Conservation (phyloP, 805 yeast genomes). For the Wickerhamomyces chaumierensis region DNA sequence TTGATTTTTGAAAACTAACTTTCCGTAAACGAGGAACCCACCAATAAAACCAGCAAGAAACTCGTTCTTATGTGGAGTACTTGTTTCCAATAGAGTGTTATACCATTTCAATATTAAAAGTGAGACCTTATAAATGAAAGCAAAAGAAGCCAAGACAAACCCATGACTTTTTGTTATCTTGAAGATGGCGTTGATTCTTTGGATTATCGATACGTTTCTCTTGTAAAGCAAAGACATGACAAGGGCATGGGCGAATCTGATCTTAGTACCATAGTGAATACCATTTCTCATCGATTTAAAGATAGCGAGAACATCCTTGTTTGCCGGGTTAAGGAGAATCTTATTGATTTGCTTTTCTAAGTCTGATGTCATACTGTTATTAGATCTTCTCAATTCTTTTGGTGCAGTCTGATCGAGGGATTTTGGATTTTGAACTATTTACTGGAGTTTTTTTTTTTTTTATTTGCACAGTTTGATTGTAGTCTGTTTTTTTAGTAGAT, state of each 20-base stretch:
- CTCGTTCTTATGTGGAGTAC: conserved; percentile 9
- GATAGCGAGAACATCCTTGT: conserved; percentile 24
- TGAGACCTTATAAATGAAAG: conserved; percentile 36
- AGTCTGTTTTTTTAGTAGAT: no score
- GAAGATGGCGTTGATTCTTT: conserved; percentile 34
- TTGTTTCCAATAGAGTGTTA: conserved; percentile 10
- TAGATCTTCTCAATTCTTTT: not conserved
- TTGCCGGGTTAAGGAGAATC: conserved; percentile 21
- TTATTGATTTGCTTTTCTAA: conserved; percentile 8
- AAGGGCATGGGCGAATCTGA: conserved; percentile 52
- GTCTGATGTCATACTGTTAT: not conserved
- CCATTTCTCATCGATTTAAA: conserved; percentile 31
- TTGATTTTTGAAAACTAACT: conserved; percentile 10
- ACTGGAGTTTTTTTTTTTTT: no score
- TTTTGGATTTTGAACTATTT: no score
- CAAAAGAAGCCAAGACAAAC: conserved; percentile 42
- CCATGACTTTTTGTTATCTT: conserved; percentile 47
- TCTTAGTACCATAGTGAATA: conserved; percentile 47
- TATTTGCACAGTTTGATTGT: no score
- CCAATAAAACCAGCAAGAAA: conserved; percentile 27
- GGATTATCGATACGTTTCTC: conserved; percentile 20
- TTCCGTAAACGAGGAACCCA: conserved; percentile 31
- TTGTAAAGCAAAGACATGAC: conserved; percentile 46
- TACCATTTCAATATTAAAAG: conserved; percentile 18
- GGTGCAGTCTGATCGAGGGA: no score